Evolutionary conservation across 2,329 filamentous ascomycete species (phyloP).

Genomic region (Dryadomyces sulphureus): DNA sequence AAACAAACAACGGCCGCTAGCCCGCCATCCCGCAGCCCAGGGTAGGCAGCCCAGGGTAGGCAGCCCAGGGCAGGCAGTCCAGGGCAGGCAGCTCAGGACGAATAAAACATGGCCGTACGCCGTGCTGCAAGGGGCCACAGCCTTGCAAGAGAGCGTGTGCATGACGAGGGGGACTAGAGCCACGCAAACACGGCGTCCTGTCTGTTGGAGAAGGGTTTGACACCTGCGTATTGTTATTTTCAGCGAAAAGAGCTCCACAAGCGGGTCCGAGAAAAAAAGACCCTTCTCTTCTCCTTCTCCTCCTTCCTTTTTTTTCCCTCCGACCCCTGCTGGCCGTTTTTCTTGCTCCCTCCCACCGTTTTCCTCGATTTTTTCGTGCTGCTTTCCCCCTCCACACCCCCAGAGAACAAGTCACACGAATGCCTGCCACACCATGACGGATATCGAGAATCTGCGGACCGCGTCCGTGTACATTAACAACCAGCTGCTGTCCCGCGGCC

Average conservation of each 20-base stretch:
- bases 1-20: not conserved
- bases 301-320: not conserved
- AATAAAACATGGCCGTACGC: too few species aligned
- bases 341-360: not conserved
- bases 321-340: too few species aligned
- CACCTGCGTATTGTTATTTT: not conserved
- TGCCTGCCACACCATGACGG: constrained; percentile 26
- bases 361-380: not conserved
- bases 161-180: too few species aligned
- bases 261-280: not conserved
- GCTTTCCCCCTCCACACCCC: too few species aligned
- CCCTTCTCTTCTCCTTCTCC: not conserved
- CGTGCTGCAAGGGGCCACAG: too few species aligned
- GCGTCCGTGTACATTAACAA: constrained; percentile 62
- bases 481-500: constrained; percentile 49
- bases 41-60: not conserved
- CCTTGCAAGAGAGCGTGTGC: too few species aligned
- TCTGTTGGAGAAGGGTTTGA: not conserved
- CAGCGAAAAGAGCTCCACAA: not conserved
- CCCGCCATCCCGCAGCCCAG: not conserved
- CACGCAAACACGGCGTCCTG: not conserved
- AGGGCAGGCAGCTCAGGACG: too few species aligned
- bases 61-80: not conserved
- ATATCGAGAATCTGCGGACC: constrained; percentile 47
- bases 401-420: not conserved